Conservation (phyloP, 768 basidiomycete genomes). For the Leccinum variicolor region DNA sequence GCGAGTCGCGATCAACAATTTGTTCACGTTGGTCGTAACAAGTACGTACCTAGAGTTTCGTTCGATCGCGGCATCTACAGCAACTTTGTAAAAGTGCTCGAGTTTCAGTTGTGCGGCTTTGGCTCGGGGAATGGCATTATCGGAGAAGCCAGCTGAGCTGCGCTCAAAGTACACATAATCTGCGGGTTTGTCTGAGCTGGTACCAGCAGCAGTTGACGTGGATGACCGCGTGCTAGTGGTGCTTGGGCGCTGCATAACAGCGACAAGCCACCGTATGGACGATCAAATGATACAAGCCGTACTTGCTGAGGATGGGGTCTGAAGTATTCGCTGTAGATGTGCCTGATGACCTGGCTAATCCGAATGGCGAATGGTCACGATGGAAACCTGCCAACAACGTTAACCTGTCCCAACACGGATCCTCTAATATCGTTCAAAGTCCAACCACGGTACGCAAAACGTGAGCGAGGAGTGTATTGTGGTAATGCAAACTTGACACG, state of each 20-base stretch:
- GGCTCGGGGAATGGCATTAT: constrained; percentile 76
- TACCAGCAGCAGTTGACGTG: constrained; percentile 11
- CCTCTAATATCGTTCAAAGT: background rate
- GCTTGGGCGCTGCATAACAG: constrained; percentile 30
- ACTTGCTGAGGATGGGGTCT: background rate
- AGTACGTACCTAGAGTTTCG: constrained; percentile 77
- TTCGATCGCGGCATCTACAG: constrained; percentile 93
- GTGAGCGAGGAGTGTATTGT: constrained; percentile 4
- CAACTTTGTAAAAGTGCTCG: constrained; percentile 95
- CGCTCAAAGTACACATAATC: constrained; percentile 95
- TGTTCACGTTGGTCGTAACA: background rate
- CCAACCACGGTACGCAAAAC: background rate
- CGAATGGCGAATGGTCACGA: constrained; percentile 10
- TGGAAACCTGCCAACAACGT: constrained; percentile 10
- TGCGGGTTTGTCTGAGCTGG: constrained; percentile 36
- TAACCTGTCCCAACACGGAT: background rate
- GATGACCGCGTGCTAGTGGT: constrained; percentile 27
- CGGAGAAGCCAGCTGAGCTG: constrained; percentile 69
- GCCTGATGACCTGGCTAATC: background rate
- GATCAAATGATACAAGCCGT: background rate
- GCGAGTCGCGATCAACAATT: constrained; percentile 4
- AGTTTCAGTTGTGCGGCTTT: constrained; percentile 93
- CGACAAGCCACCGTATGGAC: background rate
- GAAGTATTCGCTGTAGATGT: background rate
- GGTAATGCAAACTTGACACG: constrained; percentile 1